Conservation (phyloP, 75 land plant species). For the Pseudotsuga menziesii region DNA sequence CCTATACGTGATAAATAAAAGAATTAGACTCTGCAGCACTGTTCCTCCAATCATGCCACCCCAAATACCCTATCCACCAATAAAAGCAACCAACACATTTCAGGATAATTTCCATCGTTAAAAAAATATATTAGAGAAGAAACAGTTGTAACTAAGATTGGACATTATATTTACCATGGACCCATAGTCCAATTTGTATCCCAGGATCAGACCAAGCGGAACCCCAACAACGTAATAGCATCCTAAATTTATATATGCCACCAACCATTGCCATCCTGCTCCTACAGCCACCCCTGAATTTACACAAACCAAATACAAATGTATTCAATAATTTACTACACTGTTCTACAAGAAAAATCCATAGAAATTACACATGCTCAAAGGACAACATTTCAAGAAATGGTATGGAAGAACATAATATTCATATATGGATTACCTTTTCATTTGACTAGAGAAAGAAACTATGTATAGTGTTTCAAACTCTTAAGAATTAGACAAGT, state of each 20-base stretch:
- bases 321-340: background rate
- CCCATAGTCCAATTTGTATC: background rate
- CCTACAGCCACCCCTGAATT: slow-evolving; percentile 8
- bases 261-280: slow-evolving; percentile 10
- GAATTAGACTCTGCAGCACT: slow-evolving; percentile 37
- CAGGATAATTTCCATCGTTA: too few species aligned
- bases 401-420: too few species aligned
- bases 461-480: too few species aligned
- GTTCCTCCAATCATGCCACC: slow-evolving; percentile 58
- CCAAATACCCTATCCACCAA: slow-evolving; percentile 52
- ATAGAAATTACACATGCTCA: too few species aligned
- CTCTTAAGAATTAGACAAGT: too few species aligned
- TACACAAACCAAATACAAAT: background rate
- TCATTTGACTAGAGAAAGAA: too few species aligned
- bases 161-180: background rate
- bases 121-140: background rate
- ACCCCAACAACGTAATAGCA: slow-evolving; percentile 9
- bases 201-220: slow-evolving; percentile 7
- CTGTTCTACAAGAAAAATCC: background rate
- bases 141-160: background rate
- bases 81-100: background rate
- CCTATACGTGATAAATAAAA: slow-evolving; percentile 23
- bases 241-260: slow-evolving; percentile 3
- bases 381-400: too few species aligned
- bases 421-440: too few species aligned